Evolutionary conservation across 2,329 filamentous ascomycete species (phyloP).

Genomic region (Talaromyces sp.): DNA sequence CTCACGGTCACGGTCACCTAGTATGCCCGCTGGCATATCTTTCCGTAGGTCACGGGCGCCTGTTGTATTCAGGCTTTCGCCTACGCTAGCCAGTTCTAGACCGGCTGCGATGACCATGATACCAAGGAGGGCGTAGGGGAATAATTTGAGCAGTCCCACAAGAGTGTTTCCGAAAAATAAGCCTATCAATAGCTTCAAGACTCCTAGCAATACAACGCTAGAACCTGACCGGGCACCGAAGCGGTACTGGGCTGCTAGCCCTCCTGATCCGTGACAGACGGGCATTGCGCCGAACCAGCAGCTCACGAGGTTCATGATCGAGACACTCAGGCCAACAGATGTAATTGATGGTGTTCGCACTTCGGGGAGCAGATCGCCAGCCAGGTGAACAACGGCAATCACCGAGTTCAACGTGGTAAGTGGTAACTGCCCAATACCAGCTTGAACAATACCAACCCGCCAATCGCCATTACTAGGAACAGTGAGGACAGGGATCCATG

Average conservation of each 20-base stretch:
- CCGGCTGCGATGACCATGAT: constrained; percentile 89
- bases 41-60: constrained; percentile 58
- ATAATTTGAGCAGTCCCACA: constrained; percentile 65
- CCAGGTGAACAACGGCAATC: constrained; percentile 78
- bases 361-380: constrained; percentile 70
- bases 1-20: constrained; percentile 38
- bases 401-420: constrained; percentile 91
- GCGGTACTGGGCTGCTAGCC: constrained; percentile 82
- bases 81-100: constrained; percentile 80
- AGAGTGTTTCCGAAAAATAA: constrained; percentile 71
- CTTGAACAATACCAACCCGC: constrained; percentile 58
- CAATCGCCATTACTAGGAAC: constrained; percentile 49
- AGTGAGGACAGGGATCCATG: constrained; percentile 59
- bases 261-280: constrained; percentile 87
- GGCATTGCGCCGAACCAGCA: constrained; percentile 97
- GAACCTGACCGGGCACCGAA: constrained; percentile 88
- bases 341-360: constrained; percentile 69
- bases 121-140: constrained; percentile 74
- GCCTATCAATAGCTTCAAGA: constrained; percentile 72
- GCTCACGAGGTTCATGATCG: constrained; percentile 75
- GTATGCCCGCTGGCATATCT: constrained; percentile 17
- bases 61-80: constrained; percentile 75
- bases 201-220: constrained; percentile 74
- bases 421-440: constrained; percentile 79
- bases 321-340: constrained; percentile 75